A percentile compares a stretch with the other conserved stretches of the same genome.
These are phyloP conservation scores for Lophium mytilinum DNA, from an alignment of 495 filamentous ascomycete genomes.

Conservation along the genomic window DNA sequence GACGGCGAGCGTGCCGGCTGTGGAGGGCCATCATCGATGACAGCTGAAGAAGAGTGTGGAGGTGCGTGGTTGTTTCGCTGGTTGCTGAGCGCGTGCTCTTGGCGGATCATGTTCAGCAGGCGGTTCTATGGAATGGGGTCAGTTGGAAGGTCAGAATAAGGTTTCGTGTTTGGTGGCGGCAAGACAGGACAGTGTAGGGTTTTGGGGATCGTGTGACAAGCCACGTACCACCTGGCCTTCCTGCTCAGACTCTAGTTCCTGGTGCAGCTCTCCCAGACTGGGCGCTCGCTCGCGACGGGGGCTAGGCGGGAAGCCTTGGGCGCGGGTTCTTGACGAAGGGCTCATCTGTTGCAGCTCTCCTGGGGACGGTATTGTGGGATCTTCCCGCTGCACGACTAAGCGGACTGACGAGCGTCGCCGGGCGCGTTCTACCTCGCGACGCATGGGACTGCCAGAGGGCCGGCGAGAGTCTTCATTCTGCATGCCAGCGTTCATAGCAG, in stretches of 20 bases:
- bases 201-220: not conserved
- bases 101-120: conserved; percentile 79
- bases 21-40: conserved; percentile 61
- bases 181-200: not conserved
- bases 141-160: not conserved
- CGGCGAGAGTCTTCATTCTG: conserved; percentile 53
- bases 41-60: conserved; percentile 40
- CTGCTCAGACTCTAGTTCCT: conserved; percentile 90
- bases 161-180: not conserved
- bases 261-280: conserved; percentile 88
- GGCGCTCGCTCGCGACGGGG: conserved; percentile 52
- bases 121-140: conserved; percentile 55
- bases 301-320: conserved; percentile 14
- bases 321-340: conserved; percentile 8
- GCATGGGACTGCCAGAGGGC: conserved; percentile 48
- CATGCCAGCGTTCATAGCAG: conserved; percentile 61
- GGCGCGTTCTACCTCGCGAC: conserved; percentile 47
- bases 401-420: conserved; percentile 60
- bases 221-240: conserved; percentile 78
- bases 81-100: conserved; percentile 68
- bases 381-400: conserved; percentile 67
- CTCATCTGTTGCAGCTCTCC: conserved; percentile 46
- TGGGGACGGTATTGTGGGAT: conserved; percentile 51
- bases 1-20: conserved; percentile 54
- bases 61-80: conserved; percentile 48